Conservation (phyloP, 2,329 filamentous ascomycete species). For the Trichoderma polysporum region DNA sequence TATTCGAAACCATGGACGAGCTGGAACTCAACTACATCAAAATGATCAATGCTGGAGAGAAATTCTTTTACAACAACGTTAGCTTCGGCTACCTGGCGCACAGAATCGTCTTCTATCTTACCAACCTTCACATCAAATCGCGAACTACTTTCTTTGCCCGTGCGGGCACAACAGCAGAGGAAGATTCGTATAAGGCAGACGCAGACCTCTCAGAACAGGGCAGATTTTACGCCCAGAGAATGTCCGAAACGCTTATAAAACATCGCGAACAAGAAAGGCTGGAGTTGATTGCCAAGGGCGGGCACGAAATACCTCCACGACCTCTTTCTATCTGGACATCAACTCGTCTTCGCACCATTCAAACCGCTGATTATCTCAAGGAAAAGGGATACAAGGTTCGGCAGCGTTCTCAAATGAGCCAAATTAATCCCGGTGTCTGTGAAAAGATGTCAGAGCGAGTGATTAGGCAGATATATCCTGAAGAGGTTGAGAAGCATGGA, state of each 20-base stretch:
- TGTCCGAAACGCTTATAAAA: conserved; percentile 78
- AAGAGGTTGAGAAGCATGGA: conserved; percentile 91
- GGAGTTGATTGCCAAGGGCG: conserved; percentile 66
- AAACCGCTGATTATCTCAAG: conserved; percentile 82
- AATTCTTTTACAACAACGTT: conserved; percentile 94
- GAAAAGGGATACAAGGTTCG: conserved; percentile 79
- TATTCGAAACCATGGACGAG: conserved; percentile 96
- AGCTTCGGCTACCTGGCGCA: conserved; percentile 96
- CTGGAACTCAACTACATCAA: conserved; percentile 95
- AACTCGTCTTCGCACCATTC: conserved; percentile 82
- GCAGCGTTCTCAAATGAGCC: conserved; percentile 93
- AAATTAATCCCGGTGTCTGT: conserved; percentile 93
- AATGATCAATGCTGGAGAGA: conserved; percentile 96
- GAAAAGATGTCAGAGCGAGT: conserved; percentile 85
- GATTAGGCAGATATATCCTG: conserved; percentile 79
- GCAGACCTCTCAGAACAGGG: conserved; percentile 80
- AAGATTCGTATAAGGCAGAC: conserved; percentile 90
- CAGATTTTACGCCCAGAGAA: conserved; percentile 75
- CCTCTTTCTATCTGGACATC: conserved; percentile 93
- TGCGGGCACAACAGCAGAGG: conserved; percentile 80
- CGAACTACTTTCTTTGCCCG: conserved; percentile 91
- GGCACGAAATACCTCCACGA: conserved; percentile 66
- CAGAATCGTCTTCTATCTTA: conserved; percentile 95
- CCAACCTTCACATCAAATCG: conserved; percentile 95
- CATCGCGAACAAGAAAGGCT: conserved; percentile 82